Percentiles rank a stretch among this genome's conserved stretches.
Conservation (phyloP, 1,284 basidiomycete species). For the Ceratobasidium sp. region DNA sequence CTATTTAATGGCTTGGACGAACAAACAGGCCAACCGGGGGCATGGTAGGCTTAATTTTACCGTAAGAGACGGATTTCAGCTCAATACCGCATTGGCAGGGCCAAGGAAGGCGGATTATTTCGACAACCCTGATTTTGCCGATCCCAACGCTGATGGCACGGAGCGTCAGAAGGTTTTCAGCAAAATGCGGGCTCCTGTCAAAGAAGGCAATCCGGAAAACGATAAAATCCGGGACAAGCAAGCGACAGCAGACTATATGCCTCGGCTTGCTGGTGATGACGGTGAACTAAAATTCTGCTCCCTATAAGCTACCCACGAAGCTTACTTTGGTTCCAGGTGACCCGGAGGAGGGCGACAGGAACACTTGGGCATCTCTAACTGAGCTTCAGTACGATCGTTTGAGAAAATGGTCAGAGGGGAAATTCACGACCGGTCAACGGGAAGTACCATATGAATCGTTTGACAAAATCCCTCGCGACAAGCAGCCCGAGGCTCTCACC, state of each 20-base stretch:
- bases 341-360: background rate
- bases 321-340: background rate
- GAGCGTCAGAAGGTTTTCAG: constrained; percentile 51
- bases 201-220: constrained; percentile 33
- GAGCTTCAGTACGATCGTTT: constrained; percentile 57
- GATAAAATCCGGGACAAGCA: constrained; percentile 37
- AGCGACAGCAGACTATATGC: constrained; percentile 53
- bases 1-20: constrained; percentile 52
- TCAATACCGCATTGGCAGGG: constrained; percentile 47
- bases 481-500: constrained; percentile 54
- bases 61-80: background rate
- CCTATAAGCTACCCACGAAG: constrained; percentile 40
- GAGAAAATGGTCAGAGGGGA: constrained; percentile 54
- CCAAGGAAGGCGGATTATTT: constrained; percentile 44
- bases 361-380: constrained; percentile 54
- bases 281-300: constrained; percentile 39
- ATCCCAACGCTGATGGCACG: constrained; percentile 14
- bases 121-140: constrained; percentile 1
- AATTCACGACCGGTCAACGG: constrained; percentile 49
- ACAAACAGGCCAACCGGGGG: constrained; percentile 51
- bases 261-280: constrained; percentile 56
- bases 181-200: constrained; percentile 50
- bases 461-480: constrained; percentile 48
- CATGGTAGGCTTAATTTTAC: constrained; percentile 47
- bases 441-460: background rate